Base-by-base conservation (phyloP, 2,329 filamentous ascomycete genomes). In the Orbilia blumenaviensis region DNA sequence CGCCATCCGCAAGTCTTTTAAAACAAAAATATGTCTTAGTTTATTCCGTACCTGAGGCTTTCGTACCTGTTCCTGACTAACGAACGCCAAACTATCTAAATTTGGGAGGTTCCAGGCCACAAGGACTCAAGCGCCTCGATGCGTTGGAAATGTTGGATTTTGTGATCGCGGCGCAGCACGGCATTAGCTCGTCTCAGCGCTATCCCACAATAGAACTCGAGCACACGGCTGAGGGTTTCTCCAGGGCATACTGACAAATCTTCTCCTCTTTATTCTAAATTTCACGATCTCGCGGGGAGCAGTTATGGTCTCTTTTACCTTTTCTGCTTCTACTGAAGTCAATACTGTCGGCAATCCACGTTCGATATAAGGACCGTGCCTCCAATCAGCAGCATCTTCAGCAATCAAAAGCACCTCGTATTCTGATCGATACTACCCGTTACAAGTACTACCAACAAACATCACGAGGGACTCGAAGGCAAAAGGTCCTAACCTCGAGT, bases 131-230 rank as follows among this genome's bases (percentile, higher is more conserved):
- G 62, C 3, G 29, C 27, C 27, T 44, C n/a, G 44, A 29, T 74
- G 69, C 25, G 69, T 74, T 74, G 69, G 29, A 3, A 16, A 21
- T 74, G 69, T 74, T 74, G 69, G 36, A 74, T 67, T 74, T 66
- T 67, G 42, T 14, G 14, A 42, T 41, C 34, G 54, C 62, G 42
- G 69, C 52, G 42, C 42, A 50, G 54, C 44, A 16, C 29, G 23
- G 50, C 29, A 29, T 56, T 25, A 38, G 29, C 32, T 46, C 8
- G 25, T 21, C 50, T 27, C 52, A 54, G 60, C 66, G 38, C 56
- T 54, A 63, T 41, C 27, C 62, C 61, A 21, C n/a, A 62, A 62
- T 41, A 23, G 21, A 66, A 18, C 34, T 48, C 58, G 14, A 9
- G n/a, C n/a, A 52, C 50, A 73, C 60, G 36, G 58, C 60, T 52